Base-by-base conservation (phyloP, 306 rosid species). In the Medicago lupulina region DNA sequence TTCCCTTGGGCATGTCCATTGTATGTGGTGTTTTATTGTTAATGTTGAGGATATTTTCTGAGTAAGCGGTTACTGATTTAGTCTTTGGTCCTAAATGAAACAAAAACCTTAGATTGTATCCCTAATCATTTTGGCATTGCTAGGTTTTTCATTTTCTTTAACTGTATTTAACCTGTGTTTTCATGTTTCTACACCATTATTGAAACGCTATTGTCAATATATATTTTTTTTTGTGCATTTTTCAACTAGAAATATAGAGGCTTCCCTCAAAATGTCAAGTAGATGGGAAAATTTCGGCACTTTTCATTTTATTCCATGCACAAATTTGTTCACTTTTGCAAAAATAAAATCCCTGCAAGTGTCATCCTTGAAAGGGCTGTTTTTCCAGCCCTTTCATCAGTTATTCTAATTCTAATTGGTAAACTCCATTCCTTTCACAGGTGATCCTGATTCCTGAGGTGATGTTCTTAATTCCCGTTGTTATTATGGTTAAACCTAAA, bases 391-490 rank as follows among this genome's bases (percentile, higher is more conserved):
- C 70, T 74, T 82, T 79, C 74, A 63, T 55, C 15, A 11, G 80
- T 76, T 76, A 77, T 71, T 73, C 63, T 79, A 72, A 66, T 79
- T 43, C 85, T 82, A 69, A 76, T 79, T 69, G 60, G 77, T 78
- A 76, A 80, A 80, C 85, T 86, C 68, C 81, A 73, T 86, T 86
- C 86, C 81, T 82, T 83, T 86, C 89, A 86, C 89, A 86, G 89
- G 89, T 86, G 89, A 86, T 86, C 89, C 89, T 86, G 87, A 86
- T 70, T 86, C 89, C 89, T 86, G 75, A 86, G 87, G 78, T 86
- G 85, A 83, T 83, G 74, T 83, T 73, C 86, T 80, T 74, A 80
- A 70, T 73, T 21, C 72, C 76, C 15, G 25, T 75, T 72, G 51
- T 58, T 58, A 13, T 74, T 19, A 63, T 70, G 81, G 68, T 70